Conservation (phyloP, 2,329 filamentous ascomycete genomes). For the Furcasterigmium sp. region DNA sequence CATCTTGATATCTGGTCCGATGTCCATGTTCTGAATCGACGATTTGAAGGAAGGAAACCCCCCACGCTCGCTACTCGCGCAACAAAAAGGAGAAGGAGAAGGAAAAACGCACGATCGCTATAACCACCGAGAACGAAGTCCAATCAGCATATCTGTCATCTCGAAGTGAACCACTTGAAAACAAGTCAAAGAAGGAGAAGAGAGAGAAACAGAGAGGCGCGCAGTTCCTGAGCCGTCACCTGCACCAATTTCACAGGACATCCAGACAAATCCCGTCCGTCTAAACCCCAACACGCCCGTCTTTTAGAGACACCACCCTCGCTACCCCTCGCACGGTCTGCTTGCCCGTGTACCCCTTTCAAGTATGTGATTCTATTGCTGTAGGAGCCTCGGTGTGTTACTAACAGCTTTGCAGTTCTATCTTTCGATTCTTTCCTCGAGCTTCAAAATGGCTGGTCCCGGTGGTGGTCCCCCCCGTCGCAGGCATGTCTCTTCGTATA, state of each 20-base stretch:
- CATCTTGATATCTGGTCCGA: too few relatives aligned
- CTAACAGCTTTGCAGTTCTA: constrained; percentile 16
- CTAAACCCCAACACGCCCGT: constrained; percentile 2
- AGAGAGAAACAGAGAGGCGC: constrained; percentile 11
- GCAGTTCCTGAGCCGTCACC: too few relatives aligned
- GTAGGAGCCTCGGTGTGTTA: background rate
- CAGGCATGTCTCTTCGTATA: constrained; percentile 38
- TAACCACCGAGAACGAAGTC: constrained; percentile 13
- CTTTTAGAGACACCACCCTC: constrained; percentile 10
- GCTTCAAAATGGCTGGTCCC: constrained; percentile 74
- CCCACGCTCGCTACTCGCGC: constrained; percentile 26
- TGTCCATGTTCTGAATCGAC: background rate
- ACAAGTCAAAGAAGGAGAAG: constrained; percentile 12
- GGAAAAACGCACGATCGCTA: constrained; percentile 32
- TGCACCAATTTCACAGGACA: too few relatives aligned
- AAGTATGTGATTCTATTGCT: constrained; percentile 17
- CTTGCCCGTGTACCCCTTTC: constrained; percentile 19
- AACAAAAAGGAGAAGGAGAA: constrained; percentile 10
- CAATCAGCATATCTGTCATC: background rate
- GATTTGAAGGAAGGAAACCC: constrained; percentile 3
- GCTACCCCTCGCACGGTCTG: constrained; percentile 10
- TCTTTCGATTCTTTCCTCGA: constrained; percentile 27
- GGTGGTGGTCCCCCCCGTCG: constrained; percentile 85
- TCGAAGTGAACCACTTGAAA: background rate
- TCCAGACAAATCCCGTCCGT: too few relatives aligned